Evolutionary conservation across 2,329 filamentous ascomycete genomes (phyloP).

Genomic region (Exophiala sp.): DNA sequence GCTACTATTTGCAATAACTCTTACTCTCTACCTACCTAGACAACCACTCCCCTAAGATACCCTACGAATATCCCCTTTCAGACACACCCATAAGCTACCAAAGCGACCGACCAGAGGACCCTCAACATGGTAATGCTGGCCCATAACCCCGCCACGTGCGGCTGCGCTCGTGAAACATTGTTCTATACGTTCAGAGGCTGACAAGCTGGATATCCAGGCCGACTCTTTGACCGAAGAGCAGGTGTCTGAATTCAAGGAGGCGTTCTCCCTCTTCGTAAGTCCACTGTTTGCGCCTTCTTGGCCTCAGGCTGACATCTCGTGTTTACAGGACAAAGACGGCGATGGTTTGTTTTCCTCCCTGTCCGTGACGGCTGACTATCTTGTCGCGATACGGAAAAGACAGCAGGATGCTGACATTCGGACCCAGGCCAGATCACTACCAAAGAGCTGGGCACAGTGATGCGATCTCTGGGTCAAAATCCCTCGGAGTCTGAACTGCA

Average conservation of each 20-base stretch:
- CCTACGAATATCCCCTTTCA: not conserved
- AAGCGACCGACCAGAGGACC: not conserved
- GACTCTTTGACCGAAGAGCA: conserved; percentile 99
- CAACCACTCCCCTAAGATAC: not conserved
- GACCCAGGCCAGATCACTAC: conserved; percentile 79
- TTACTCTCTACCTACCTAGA: not conserved
- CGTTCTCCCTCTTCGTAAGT: conserved; percentile 99
- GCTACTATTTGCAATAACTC: conserved; percentile 2
- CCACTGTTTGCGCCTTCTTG: not conserved
- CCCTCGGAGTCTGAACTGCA: conserved; percentile 84
- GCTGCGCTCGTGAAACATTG: conserved; percentile 15
- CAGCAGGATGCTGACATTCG: not conserved
- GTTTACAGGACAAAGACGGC: conserved; percentile 73
- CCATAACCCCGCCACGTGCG: conserved; percentile 1
- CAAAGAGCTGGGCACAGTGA: conserved; percentile 83
- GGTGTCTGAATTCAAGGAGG: conserved; percentile 99
- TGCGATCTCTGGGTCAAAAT: conserved; percentile 85
- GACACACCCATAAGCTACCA: not conserved
- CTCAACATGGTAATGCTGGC: conserved; percentile 19
- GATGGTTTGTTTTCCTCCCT: conserved; percentile 62
- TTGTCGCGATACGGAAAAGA: not conserved
- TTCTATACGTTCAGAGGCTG: conserved; percentile 8
- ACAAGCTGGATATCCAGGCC: conserved; percentile 53
- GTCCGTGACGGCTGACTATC: not conserved
- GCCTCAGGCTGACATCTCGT: conserved; percentile 26